Evolutionary conservation across 805 yeast genomes (phyloP), one percentile per base, ranked within the genome.

Genomic region (Allodekkera sacchari): DNA sequence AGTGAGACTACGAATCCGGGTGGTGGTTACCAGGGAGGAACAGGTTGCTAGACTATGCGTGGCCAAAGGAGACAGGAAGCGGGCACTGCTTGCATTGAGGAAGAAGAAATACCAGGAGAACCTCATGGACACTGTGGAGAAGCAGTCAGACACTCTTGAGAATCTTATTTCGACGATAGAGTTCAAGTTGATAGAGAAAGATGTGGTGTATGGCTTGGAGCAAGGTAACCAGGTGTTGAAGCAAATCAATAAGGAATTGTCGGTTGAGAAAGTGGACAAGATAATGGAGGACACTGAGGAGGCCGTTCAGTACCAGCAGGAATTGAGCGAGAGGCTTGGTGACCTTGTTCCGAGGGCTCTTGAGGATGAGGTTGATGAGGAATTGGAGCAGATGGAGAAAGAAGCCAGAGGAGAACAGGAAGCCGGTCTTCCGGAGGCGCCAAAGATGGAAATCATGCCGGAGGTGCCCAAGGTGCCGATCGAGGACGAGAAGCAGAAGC

Each of bases 141-240:
- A 69, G 26, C 98, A 92, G 55, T 61, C 88, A 19, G 79, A 77
- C 35, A 80, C 82, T 23, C 55, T 92, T 22, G 96, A 89, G 52
- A 70, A 74, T 37, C 68, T 92, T 53, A 80, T 84, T 7, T 70
- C 76, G 15, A 77, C 77, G 7, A 81, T 92, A 22, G 97, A 92
- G 55, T 87, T 85, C 59, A 89, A 94, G 47, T 59, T 84, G 36
- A 77, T 92, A 20, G 97, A 92, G 51, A 74, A 76, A 40, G 95
- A 87, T 46, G 87, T 92, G 25, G 43, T 88, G 4, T 70, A 69
- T 36, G 96, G 96, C 0, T 61, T 92, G 19, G 67, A 77, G 43
- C 77, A 80, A 42, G 97, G 98, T 16, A 87, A 82, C 48, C 59
- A 66, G 31, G 83, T 84, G 9, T 67, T 92, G 43, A 77, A 71